Evolutionary conservation across 768 basidiomycete genomes (phyloP).

Genomic region (Strobilomyces echinocephalus): DNA sequence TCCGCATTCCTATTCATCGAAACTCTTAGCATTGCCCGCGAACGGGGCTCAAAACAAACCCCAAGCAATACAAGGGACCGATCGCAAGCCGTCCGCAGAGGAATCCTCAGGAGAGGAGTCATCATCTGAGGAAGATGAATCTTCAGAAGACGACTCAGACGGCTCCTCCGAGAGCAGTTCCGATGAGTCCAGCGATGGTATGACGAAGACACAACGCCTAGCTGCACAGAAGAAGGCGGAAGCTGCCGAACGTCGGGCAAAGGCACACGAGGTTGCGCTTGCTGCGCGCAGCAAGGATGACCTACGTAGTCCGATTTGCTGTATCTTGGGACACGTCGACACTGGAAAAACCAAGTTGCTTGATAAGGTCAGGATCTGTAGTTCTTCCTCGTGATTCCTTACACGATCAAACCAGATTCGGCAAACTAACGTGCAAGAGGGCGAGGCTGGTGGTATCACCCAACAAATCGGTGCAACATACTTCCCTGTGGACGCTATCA

Average conservation of each 20-base stretch:
- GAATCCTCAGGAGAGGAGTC: conserved; percentile 31
- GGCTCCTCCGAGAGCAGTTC: conserved; percentile 42
- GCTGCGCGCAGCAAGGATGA: conserved; percentile 86
- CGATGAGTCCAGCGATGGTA: conserved; percentile 53
- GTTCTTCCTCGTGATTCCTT: neutral
- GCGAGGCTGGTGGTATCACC: conserved; percentile 99
- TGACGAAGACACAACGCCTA: conserved; percentile 63
- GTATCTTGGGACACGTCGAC: conserved; percentile 99
- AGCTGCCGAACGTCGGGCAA: conserved; percentile 73
- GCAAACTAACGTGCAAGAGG: conserved; percentile 99
- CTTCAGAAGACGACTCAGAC: conserved; percentile 45
- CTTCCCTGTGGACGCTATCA: conserved; percentile 95
- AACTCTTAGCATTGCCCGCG: conserved; percentile 1
- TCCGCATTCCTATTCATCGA: neutral
- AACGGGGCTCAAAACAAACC: conserved; percentile 12
- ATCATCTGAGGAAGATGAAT: conserved; percentile 35
- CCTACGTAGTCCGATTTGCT: conserved; percentile 94
- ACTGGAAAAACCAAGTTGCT: conserved; percentile 97
- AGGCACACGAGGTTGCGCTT: conserved; percentile 79
- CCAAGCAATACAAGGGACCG: conserved; percentile 23
- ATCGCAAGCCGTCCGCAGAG: conserved; percentile 26
- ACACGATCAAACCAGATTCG: conserved; percentile 62
- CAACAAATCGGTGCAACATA: conserved; percentile 99
- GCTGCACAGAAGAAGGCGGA: conserved; percentile 73
- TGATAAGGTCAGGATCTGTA: conserved; percentile 67